These are phyloP conservation scores for Hansenula sp. DNA, from an alignment of 1,139 yeast species.

Conservation along the genomic window DNA sequence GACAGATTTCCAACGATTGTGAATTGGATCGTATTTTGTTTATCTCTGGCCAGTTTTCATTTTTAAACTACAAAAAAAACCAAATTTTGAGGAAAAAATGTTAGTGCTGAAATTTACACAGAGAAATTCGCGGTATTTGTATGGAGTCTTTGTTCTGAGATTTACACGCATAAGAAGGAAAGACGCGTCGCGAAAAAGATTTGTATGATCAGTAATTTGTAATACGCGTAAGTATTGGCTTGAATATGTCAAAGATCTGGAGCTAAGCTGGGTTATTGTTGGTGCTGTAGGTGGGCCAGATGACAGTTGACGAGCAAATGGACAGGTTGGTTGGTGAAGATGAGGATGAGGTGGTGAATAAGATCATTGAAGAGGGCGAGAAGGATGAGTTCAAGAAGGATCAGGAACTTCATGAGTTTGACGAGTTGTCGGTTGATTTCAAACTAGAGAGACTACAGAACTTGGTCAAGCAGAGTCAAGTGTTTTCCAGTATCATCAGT, in stretches of 20 bases:
- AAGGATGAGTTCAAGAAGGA: conserved; percentile 9
- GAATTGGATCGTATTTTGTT: too few relatives aligned
- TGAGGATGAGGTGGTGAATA: conserved; percentile 20
- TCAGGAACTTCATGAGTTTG: conserved; percentile 38
- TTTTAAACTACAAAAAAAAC: background rate
- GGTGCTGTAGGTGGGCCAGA: conserved; percentile 6
- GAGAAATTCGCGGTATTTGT: background rate
- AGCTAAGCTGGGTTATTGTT: too few relatives aligned
- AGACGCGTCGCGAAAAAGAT: too few relatives aligned
- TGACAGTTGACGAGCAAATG: conserved; percentile 24
- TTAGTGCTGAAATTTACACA: conserved; percentile 10
- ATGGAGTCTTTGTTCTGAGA: background rate
- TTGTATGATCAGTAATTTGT: too few relatives aligned
- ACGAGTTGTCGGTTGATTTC: conserved; percentile 32
- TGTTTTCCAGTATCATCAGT: conserved; percentile 78
- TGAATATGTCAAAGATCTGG: too few relatives aligned
- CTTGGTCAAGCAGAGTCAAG: conserved; percentile 76
- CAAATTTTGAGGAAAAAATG: background rate
- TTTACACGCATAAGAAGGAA: background rate
- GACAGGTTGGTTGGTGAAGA: conserved; percentile 12
- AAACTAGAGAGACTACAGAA: conserved; percentile 64
- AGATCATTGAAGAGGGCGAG: conserved; percentile 17
- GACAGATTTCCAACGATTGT: too few relatives aligned
- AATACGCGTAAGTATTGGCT: too few relatives aligned
- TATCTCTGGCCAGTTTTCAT: background rate